Base-by-base conservation (phyloP, 805 yeast genomes). In the Yamadazyma olivae region DNA sequence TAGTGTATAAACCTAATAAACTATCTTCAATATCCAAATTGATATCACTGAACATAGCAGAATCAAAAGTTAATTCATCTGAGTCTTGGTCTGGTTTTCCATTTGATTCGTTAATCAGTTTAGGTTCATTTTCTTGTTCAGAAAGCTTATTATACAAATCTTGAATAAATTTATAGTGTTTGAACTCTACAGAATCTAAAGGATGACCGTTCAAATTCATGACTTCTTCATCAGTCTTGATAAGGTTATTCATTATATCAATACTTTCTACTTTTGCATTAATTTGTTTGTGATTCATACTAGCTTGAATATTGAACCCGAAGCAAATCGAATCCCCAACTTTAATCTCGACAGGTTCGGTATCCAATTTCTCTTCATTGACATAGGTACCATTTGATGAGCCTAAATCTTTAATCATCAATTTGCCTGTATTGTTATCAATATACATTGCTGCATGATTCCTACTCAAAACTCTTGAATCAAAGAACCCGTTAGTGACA, bases 321-420 rank as follows among this genome's bases (percentile, higher is more conserved):
- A 93, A 65, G 51, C 91, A 95, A n/a, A 93, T 72, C n/a, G 77
- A 70, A 59, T 93, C 99, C 17, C 86, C 90, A n/a, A 79, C 69
- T 38, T 79, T 71, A 33, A 93, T 60, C 46, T 81, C 86, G 15
- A 75, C 77, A 0, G 74, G 66, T 26, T 79, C 86, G 12, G 72
- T 64, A 27, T 77, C 74, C 8, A 93, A 70, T 43, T 89, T 80
- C 27, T 63, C 69, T 22, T 81, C 86, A 57, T 93, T 93, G 32
- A 93, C 77, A 57, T 83, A 95, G 0, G 99, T 91, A 7, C 99
- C 99, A 59, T 93, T 93, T 17, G 96, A 84, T 2, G 95, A 83
- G 39, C 89, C 88, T 52, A 89, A 73, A 62, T 93, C 99, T 46
- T 81, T 78, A 17, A 93, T 73, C 70, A 72, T 87, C 15, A 95